Conservation (phyloP, 176 grass and related monocot species). For the Thalia dealbata region DNA sequence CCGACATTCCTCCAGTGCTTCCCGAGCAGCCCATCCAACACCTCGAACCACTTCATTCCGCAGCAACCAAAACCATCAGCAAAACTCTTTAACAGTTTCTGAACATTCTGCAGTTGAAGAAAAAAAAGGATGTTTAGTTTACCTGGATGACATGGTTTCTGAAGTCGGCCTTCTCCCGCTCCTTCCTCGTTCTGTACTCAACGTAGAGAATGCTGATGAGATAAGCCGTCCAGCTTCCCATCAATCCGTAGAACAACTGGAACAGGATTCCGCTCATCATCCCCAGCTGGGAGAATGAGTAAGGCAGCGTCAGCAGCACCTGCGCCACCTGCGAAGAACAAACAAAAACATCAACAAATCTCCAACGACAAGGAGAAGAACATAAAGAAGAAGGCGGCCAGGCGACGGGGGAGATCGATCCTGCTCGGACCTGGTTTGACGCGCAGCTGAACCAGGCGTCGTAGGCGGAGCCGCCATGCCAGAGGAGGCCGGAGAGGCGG, state of each 20-base stretch:
- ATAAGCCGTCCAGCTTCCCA: slow-evolving; percentile 99
- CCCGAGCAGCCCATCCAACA: slow-evolving; percentile 86
- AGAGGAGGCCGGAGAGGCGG: slow-evolving; percentile 74
- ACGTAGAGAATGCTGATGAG: slow-evolving; percentile 96
- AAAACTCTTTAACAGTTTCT: no score
- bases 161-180: slow-evolving; percentile 91
- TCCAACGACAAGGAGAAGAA: no score
- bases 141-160: slow-evolving; percentile 99
- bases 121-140: background rate
- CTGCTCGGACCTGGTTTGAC: slow-evolving; percentile 76
- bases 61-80: background rate
- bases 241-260: slow-evolving; percentile 80
- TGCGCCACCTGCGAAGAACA: slow-evolving; percentile 80
- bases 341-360: background rate
- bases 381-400: no score
- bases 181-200: slow-evolving; percentile 91
- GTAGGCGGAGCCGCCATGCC: slow-evolving; percentile 96
- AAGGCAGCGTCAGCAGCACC: slow-evolving; percentile 90
- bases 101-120: no score
- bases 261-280: slow-evolving; percentile 92
- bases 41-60: slow-evolving; percentile 84
- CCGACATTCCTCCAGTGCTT: slow-evolving; percentile 95
- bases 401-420: no score
- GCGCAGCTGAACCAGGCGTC: slow-evolving; percentile 99
- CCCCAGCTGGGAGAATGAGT: slow-evolving; percentile 96